These are phyloP conservation scores for Groenewaldozyma tartarivorans DNA, from an alignment of 805 yeast species.

Conservation along the genomic window DNA sequence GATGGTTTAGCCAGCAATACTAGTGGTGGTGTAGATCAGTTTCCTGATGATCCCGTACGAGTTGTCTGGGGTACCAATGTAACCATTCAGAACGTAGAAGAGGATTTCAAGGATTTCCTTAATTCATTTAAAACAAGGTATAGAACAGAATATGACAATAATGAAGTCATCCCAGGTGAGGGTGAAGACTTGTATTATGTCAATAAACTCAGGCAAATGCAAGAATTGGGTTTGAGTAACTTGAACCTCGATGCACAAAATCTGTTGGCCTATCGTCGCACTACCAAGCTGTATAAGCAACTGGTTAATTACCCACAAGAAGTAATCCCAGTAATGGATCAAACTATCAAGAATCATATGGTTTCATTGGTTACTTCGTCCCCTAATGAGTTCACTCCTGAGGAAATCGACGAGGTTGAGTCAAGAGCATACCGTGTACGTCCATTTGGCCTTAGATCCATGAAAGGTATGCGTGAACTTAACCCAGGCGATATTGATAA, in stretches of 20 bases:
- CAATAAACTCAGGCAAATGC: conserved; percentile 62
- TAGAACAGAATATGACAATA: conserved; percentile 32
- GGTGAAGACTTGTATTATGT: conserved; percentile 73
- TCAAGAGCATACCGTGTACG: conserved; percentile 76
- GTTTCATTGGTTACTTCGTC: conserved; percentile 28
- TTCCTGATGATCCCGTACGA: conserved; percentile 62
- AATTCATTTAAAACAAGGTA: conserved; percentile 74
- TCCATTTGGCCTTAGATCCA: conserved; percentile 71
- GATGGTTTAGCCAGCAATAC: conserved; percentile 27
- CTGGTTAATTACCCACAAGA: conserved; percentile 91
- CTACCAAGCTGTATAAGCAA: conserved; percentile 76
- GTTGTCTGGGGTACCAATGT: conserved; percentile 99
- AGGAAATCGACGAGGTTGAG: conserved; percentile 59
- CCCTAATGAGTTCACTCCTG: conserved; percentile 16
- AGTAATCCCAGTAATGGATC: conserved; percentile 96
- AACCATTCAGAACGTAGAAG: conserved; percentile 78
- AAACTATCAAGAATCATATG: conserved; percentile 82
- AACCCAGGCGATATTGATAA: conserved; percentile 94
- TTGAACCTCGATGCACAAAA: conserved; percentile 79
- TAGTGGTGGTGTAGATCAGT: conserved; percentile 5
- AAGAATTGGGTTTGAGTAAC: conserved; percentile 68
- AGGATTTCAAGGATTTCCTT: conserved; percentile 70
- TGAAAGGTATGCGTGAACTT: conserved; percentile 79
- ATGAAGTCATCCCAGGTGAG: conserved; percentile 33
- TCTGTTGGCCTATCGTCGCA: conserved; percentile 61